These are phyloP conservation scores for Boletus tomentosulus DNA, from an alignment of 768 basidiomycete species.

Conservation along the genomic window DNA sequence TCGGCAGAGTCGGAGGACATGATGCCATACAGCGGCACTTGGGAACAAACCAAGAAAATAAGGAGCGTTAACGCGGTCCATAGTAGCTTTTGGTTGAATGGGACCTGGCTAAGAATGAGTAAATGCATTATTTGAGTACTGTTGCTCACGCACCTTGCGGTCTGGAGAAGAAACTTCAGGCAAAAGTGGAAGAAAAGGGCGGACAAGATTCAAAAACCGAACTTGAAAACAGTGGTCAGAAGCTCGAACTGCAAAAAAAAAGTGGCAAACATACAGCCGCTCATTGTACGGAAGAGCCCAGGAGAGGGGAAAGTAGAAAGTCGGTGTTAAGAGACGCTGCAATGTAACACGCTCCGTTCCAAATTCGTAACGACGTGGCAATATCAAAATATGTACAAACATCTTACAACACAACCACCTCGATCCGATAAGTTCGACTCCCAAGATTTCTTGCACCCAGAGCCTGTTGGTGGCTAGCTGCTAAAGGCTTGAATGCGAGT, in stretches of 20 bases:
- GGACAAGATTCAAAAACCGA: constrained; percentile 96
- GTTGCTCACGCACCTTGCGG: constrained; percentile 66
- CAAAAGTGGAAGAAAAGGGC: constrained; percentile 94
- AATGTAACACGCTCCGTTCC: constrained; percentile 15
- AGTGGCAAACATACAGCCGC: constrained; percentile 61
- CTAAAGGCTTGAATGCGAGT: too few relatives aligned
- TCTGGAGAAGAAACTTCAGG: constrained; percentile 98
- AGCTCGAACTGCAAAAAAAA: neutral
- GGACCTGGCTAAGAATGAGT: constrained; percentile 53
- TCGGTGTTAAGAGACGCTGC: constrained; percentile 16
- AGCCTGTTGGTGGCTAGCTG: too few relatives aligned
- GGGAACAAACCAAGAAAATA: constrained; percentile 99
- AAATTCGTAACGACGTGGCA: constrained; percentile 28
- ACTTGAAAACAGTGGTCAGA: constrained; percentile 36
- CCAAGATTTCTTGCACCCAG: too few relatives aligned
- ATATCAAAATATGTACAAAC: constrained; percentile 27
- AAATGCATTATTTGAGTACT: neutral
- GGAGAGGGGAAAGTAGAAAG: constrained; percentile 19
- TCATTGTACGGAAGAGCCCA: constrained; percentile 50
- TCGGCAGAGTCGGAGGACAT: constrained; percentile 99
- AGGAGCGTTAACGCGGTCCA: constrained; percentile 99
- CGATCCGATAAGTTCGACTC: too few relatives aligned
- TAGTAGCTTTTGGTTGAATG: constrained; percentile 97
- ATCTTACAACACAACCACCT: constrained; percentile 16
- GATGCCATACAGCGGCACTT: constrained; percentile 98